Evolutionary conservation across 1,139 yeast species (phyloP).

Genomic region (Candida neerlandica): DNA sequence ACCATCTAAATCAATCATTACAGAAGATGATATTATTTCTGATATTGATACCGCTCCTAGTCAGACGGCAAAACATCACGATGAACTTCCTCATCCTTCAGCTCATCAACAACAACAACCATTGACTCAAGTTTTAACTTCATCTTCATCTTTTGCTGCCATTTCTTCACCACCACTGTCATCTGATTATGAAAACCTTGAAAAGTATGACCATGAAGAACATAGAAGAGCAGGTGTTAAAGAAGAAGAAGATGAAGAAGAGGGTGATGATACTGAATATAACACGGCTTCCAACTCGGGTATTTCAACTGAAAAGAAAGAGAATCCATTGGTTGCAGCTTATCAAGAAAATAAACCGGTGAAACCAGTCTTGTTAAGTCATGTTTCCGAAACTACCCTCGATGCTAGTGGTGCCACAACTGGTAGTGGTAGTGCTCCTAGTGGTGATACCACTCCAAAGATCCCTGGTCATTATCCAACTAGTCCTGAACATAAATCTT

Average conservation of each 20-base stretch:
- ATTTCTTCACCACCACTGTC: conserved; percentile 28
- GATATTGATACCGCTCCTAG: conserved; percentile 11
- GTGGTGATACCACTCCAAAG: conserved; percentile 8
- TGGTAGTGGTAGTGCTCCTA: no score
- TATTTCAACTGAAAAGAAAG: conserved; percentile 11
- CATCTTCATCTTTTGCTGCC: conserved; percentile 46
- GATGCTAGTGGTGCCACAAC: conserved; percentile 3
- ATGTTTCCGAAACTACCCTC: conserved; percentile 18
- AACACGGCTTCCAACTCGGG: conserved; percentile 10
- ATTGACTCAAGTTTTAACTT: conserved; percentile 31
- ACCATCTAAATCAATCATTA: conserved; percentile 13
- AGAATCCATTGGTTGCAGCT: conserved; percentile 3
- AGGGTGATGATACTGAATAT: conserved; percentile 20
- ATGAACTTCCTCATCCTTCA: conserved; percentile 5
- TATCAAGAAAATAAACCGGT: conserved; percentile 8
- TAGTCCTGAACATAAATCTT: conserved; percentile 14
- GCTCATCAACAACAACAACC: conserved; percentile 4
- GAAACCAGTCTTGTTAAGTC: conserved; percentile 16
- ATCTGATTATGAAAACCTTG: conserved; percentile 23
- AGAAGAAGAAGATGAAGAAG: conserved; percentile 16
- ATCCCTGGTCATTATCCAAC: conserved; percentile 30
- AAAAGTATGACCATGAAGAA: conserved; percentile 14
- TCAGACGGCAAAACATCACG: not conserved
- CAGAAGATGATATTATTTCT: conserved; percentile 15
- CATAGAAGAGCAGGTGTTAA: no score